Evolutionary conservation across 75 land plant genomes (phyloP).

Genomic region (Selaginella moellendorffii): DNA sequence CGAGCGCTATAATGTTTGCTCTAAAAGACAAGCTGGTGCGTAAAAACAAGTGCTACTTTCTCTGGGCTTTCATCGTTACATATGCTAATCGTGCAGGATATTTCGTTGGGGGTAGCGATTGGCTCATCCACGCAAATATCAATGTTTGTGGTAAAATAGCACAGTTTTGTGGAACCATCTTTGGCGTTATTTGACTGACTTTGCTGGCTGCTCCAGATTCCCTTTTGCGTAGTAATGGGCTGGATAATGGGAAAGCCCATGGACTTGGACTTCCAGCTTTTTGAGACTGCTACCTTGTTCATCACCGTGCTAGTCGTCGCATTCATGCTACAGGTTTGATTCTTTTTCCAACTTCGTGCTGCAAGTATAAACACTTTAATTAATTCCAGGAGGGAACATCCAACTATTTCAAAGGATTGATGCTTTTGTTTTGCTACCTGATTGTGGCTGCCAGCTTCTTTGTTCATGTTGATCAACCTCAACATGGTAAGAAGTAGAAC

Average conservation of each 20-base stretch:
- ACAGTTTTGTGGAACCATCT: too few species aligned
- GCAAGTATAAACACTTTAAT: too few species aligned
- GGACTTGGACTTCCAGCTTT: constrained; percentile 91
- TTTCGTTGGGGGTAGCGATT: constrained; percentile 79
- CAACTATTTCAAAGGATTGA: constrained; percentile 64
- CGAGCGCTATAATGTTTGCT: constrained; percentile 88
- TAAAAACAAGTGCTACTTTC: not conserved
- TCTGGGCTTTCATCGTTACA: not conserved
- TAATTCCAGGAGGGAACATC: constrained; percentile 56
- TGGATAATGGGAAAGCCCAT: constrained; percentile 72
- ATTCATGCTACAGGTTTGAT: constrained; percentile 75
- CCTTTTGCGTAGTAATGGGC: constrained; percentile 86
- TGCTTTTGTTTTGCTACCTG: constrained; percentile 60
- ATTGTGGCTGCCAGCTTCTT: constrained; percentile 75
- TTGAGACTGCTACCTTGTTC: constrained; percentile 92
- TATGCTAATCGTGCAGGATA: constrained; percentile 38
- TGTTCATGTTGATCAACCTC: constrained; percentile 38
- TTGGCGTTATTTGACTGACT: too few species aligned
- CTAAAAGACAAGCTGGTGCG: constrained; percentile 80
- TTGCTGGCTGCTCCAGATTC: constrained; percentile 79
- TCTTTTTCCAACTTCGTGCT: not conserved
- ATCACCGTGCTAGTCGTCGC: constrained; percentile 93
- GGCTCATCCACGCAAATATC: constrained; percentile 99
- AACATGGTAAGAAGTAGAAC: too few species aligned
- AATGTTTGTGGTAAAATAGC: constrained; percentile 81